Percentiles rank a stretch among this genome's conserved stretches.
phyloP scores from a whole-genome alignment of 176 grass and related monocot genomes.

The Eragrostis curvula region DNA sequence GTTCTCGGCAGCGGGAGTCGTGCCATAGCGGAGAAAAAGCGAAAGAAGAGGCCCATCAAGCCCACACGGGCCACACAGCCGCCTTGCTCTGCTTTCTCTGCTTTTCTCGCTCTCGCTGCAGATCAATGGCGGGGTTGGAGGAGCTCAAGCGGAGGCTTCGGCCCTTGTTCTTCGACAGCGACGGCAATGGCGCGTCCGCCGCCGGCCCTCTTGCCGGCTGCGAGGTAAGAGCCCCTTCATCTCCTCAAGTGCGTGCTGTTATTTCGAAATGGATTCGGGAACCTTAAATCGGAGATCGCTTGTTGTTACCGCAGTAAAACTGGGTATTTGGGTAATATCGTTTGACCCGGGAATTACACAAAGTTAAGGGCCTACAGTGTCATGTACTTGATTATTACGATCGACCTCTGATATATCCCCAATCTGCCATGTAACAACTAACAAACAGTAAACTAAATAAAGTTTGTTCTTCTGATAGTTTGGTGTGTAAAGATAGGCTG shows the following conservation, averaged over 20 bases:
- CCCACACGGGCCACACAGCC: too few species aligned
- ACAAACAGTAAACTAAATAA: neutral
- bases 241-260: neutral
- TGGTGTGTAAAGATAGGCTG: neutral
- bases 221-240: constrained; percentile 30
- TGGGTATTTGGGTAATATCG: neutral
- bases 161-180: constrained; percentile 64
- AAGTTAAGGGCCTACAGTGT: neutral
- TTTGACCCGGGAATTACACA: neutral
- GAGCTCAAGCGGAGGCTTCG: constrained; percentile 83
- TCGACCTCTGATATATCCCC: neutral
- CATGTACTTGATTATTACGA: neutral
- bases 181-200: constrained; percentile 35
- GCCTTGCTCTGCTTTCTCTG: neutral
- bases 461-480: neutral
- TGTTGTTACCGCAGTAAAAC: neutral
- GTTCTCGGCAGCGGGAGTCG: neutral
- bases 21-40: neutral
- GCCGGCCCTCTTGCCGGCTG: neutral
- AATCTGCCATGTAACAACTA: neutral
- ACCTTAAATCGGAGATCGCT: neutral
- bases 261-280: neutral
- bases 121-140: constrained; percentile 77
- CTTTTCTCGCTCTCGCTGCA: neutral
- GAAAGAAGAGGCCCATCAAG: neutral